Evolutionary conservation across 2,329 filamentous ascomycete species (phyloP), one percentile per base, ranked within the genome.

Genomic region (Colletotrichum sp.): DNA sequence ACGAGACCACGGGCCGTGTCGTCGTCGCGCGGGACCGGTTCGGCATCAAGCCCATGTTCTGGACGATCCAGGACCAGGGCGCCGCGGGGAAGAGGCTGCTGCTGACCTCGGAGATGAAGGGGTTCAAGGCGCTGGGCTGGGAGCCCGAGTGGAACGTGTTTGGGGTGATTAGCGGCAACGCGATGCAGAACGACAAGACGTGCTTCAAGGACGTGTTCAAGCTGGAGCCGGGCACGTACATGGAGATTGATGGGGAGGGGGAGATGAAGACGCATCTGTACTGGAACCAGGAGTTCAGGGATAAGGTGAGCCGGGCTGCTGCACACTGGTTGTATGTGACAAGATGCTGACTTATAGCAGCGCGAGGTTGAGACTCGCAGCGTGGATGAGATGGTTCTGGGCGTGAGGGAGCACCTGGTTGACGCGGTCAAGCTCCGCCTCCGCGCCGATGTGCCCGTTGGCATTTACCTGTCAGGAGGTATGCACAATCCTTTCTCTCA

Each of bases 1-100:
- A 92, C 76, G 61, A 84, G 16, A 81, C 83, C 16, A 79, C 81
- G 2, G 79, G 85, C 70, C 74, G 83, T 0, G 82, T 90, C 55
- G 80, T 91, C 48, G 88, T 86, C 0, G 89, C 84, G 2, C 81
- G 89, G 21, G 90, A 92, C 78, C 85, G 90, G 1, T 91, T 87
- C 79, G 90, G 90, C 5, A 89, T 92, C 78, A 92, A 92, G 79
- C 89, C 90, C 4, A 83, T 92, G 21, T 88, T 89, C 72, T 91
- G 86, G 81, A 90, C 88, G 0, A 16, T 70, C n/a, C 66, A 64
- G 66, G 56, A 69, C n/a, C n/a, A 67, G 1, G 62, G 55, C 16
- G 74, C 85, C 2, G 77, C 84, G 2, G 80, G 80, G 7, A 82
- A 81, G 7, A 81, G 82, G 71, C 71, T 92, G 5, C 79, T 90